Conservation (phyloP, 306 rosid genomes). For the Hippophae gyantsensis region DNA sequence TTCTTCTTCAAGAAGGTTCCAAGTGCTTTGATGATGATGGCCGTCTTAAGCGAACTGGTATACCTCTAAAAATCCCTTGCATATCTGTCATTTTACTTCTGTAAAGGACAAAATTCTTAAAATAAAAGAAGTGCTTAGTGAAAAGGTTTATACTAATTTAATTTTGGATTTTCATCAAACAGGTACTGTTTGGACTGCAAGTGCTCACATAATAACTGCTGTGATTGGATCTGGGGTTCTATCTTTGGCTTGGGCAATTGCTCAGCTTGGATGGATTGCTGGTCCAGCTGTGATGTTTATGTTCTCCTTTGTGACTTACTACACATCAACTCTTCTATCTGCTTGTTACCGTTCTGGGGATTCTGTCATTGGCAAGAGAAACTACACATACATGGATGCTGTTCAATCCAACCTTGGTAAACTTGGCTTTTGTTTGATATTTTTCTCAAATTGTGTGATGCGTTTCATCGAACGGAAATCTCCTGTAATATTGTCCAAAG, state of each 20-base stretch:
- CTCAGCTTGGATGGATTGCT: constrained; percentile 90
- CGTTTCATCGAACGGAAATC: background rate
- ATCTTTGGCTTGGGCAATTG: constrained; percentile 74
- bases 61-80: background rate
- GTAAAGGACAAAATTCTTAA: too few species aligned
- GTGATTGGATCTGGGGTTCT: constrained; percentile 85
- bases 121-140: too few species aligned
- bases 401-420: constrained; percentile 62
- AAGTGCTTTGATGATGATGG: constrained; percentile 73
- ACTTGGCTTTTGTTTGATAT: background rate
- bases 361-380: constrained; percentile 61
- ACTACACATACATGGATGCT: constrained; percentile 77
- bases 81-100: background rate
- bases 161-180: background rate
- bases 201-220: constrained; percentile 82
- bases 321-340: constrained; percentile 63
- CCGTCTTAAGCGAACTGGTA: constrained; percentile 74
- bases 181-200: constrained; percentile 78
- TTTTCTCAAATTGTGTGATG: background rate
- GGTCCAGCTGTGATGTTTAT: constrained; percentile 67
- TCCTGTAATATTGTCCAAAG: too few species aligned
- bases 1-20: constrained; percentile 37
- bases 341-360: constrained; percentile 70
- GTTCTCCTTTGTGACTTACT: constrained; percentile 72
- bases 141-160: background rate